Evolutionary conservation across 2,329 filamentous ascomycete genomes (phyloP).

Genomic region (Alternaria novae-zelandiae): DNA sequence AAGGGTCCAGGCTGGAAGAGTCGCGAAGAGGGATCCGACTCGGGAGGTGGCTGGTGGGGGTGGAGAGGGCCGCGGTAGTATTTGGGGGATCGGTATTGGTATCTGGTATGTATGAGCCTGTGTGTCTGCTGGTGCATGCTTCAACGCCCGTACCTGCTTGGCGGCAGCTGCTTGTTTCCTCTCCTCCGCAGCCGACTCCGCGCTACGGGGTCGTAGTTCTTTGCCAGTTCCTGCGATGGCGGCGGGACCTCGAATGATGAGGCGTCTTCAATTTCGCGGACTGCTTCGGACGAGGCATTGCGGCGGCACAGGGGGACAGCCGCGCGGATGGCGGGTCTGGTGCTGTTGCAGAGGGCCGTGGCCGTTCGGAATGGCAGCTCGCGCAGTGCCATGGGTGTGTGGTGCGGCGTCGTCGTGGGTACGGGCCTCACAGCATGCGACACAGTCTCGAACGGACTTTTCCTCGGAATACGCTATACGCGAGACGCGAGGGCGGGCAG

Average conservation of each 20-base stretch:
- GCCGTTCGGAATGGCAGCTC: slow-evolving; percentile 43
- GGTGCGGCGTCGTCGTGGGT: slow-evolving; percentile 20
- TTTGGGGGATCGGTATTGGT: slow-evolving; percentile 92
- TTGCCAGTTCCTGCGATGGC: slow-evolving; percentile 50
- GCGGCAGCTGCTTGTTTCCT: slow-evolving; percentile 54
- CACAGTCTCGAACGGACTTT: slow-evolving; percentile 19
- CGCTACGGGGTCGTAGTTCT: slow-evolving; percentile 58
- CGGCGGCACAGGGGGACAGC: slow-evolving; percentile 45
- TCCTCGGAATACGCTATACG: slow-evolving; percentile 15
- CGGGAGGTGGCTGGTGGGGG: slow-evolving; percentile 86
- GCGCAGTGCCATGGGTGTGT: slow-evolving; percentile 45
- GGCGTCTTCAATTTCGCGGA: slow-evolving; percentile 55
- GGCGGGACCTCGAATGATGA: slow-evolving; percentile 53
- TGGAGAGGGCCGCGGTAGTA: slow-evolving; percentile 94
- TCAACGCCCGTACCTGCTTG: slow-evolving; percentile 57
- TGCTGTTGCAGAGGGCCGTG: slow-evolving; percentile 31
- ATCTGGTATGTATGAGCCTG: slow-evolving; percentile 61
- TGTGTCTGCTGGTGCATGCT: background rate
- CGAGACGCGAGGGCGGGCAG: slow-evolving; percentile 15
- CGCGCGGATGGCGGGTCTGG: slow-evolving; percentile 29
- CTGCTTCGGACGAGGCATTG: slow-evolving; percentile 55
- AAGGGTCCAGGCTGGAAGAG: slow-evolving; percentile 92
- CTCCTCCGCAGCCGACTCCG: slow-evolving; percentile 52
- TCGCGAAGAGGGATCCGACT: slow-evolving; percentile 85
- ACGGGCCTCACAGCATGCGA: background rate